These are phyloP conservation scores for Aureobasidium uvarum DNA, from an alignment of 2,329 filamentous ascomycete genomes.

Conservation along the genomic window DNA sequence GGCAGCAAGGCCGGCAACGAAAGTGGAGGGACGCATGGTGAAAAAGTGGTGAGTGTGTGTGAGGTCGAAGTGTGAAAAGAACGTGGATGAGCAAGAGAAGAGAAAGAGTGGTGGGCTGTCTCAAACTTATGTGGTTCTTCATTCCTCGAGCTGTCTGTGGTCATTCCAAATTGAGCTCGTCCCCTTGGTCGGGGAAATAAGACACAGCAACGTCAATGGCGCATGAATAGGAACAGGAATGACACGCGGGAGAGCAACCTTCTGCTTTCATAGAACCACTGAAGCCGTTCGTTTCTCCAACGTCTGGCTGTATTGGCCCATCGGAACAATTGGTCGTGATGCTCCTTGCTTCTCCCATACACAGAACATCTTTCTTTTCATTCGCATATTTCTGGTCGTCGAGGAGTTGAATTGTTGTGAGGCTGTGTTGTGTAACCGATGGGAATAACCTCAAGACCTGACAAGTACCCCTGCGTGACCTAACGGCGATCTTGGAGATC, in stretches of 20 bases:
- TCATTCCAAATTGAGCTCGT: slow-evolving; percentile 23
- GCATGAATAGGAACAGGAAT: slow-evolving; percentile 21
- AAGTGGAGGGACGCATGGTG: slow-evolving; percentile 26
- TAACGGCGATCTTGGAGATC: slow-evolving; percentile 20
- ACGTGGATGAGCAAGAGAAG: slow-evolving; percentile 13
- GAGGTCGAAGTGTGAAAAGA: slow-evolving; percentile 14
- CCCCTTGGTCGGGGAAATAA: slow-evolving; percentile 21
- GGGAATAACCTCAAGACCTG: slow-evolving; percentile 7
- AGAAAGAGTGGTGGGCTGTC: slow-evolving; percentile 3
- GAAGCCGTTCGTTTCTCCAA: slow-evolving; percentile 21
- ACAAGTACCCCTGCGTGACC: slow-evolving; percentile 20
- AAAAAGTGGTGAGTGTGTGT: neutral
- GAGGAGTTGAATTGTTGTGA: neutral
- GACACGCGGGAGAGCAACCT: slow-evolving; percentile 6
- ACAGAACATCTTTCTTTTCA: neutral
- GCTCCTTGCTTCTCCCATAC: neutral
- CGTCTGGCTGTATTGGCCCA: neutral
- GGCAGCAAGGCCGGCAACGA: slow-evolving; percentile 30
- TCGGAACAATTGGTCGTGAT: neutral
- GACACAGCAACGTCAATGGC: slow-evolving; percentile 25
- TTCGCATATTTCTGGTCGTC: neutral
- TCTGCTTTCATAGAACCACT: slow-evolving; percentile 13
- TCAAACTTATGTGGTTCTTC: slow-evolving; percentile 22
- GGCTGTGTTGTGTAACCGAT: slow-evolving; percentile 5
- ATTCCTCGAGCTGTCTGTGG: slow-evolving; percentile 18